Base-by-base conservation (phyloP, 179 eudicot species). In the Dionaea muscipula region DNA sequence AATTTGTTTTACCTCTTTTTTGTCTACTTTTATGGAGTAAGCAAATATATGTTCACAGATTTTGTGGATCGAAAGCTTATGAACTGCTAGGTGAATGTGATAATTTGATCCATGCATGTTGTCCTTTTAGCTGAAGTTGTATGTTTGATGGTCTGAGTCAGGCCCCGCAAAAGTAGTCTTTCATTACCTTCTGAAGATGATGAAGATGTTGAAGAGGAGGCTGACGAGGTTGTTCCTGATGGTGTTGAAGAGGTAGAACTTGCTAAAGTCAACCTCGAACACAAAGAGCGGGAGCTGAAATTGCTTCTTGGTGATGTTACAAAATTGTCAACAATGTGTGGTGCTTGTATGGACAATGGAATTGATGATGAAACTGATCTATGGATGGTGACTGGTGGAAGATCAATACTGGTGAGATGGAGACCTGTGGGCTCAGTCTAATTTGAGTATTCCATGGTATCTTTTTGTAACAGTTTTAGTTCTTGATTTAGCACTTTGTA, bases 201-300 rank as follows among this genome's bases (percentile, higher is more conserved):
- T 61, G 99, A 84, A 70, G 91, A 91, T 74, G 74, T 82, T 50
- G 96, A 91, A 76, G 93, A 91, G 77, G 99, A 82, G 72, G 94
- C 94, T 48, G 99, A 91, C 71, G 96, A 84, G 79, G 95, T 91
- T 62, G 99, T 91, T 62, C 99, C 99, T 69, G 94, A 84, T 72
- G 99, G 99, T 27, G 94, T 91, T 63, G 99, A 91, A 78, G 99
- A 91, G 76, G 99, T 91, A 44, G 99, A 91, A 69, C 83, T 82
- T 60, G 99, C 96, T 58, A 81, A 68, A 76, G 74, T 91, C 60
- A 60, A 71, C 67, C 96, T 91, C 66, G 99, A 91, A 70, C 74
- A 72, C 58, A 88, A 69, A 74, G 99, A 91, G 62, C 71, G 89
- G 24, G 84, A 70, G 55, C 82, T 73, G 55, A 87, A 81, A 57